Evolutionary conservation across 2,329 filamentous ascomycete species (phyloP), one percentile per base, ranked within the genome.

Genomic region (Hymenoscyphus linearis): DNA sequence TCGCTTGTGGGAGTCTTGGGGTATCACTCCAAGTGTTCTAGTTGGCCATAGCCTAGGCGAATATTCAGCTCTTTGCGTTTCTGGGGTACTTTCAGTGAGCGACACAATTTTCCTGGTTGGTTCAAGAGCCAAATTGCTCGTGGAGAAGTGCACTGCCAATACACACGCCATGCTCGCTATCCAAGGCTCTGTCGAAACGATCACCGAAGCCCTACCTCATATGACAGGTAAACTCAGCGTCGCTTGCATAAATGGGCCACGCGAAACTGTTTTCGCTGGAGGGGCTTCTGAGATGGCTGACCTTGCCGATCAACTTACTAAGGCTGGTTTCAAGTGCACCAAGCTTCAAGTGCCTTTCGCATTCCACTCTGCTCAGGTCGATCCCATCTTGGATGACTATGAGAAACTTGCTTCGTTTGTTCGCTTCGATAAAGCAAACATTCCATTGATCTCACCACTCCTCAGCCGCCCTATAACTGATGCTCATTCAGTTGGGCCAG

Each of bases 241-340:
- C 58, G 87, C 90, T 16, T 95, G 91, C 76, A 82, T 91, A 72
- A 96, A 96, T 67, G 85, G 87, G 0, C 85, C 87, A 0, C 79
- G 84, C 57, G 89, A 91, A 71, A 92, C 86, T 10, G 91, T 95
- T 1, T 78, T 95, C n/a, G 84, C 83, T 63, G 76, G 83, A 16
- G 79, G 80, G 31, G 76, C 77, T 50, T 79, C 81, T 35, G 76
- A 83, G 34, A 81, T 88, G 47, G 78, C 80, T 50, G 76, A 76
- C 3, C 76, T 85, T 16, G 79, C 81, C 9, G 62, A 69, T 44
- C 69, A 77, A 34, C 77, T 88, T 3, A 72, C 77, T 14, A 72
- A 74, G 6, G 76, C 79, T 60, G 82, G 82, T 1, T 81, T 85
- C 74, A 87, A 86, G 73, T 81, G 80, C 62, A 84, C 80, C 14